These are phyloP conservation scores for thale cress (Arabidopsis thaliana) DNA, from an alignment of 345 rosid species.

Conservation along the genomic window DNA sequence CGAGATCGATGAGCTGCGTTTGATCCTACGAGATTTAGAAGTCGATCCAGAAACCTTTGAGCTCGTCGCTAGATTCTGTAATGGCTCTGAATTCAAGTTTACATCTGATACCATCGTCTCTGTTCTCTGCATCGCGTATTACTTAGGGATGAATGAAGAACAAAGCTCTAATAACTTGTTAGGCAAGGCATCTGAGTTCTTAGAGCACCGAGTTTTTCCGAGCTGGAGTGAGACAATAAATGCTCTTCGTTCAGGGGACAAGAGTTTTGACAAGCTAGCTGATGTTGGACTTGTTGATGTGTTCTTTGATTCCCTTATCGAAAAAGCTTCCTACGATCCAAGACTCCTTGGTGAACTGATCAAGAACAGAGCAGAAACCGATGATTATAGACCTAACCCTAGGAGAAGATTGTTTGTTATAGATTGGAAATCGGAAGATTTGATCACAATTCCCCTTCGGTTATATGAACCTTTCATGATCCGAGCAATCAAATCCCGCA, in stretches of 20 bases:
- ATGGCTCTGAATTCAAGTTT: slow-evolving; percentile 55
- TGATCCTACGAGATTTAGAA: slow-evolving; percentile 56
- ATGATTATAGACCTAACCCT: slow-evolving; percentile 59
- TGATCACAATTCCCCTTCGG: slow-evolving; percentile 57
- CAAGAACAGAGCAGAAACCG: slow-evolving; percentile 45
- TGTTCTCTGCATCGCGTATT: slow-evolving; percentile 59
- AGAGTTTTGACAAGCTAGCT: slow-evolving; percentile 49
- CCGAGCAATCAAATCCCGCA: slow-evolving; percentile 49
- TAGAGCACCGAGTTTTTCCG: slow-evolving; percentile 58
- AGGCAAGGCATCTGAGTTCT: slow-evolving; percentile 52
- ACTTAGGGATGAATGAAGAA: slow-evolving; percentile 72
- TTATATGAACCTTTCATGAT: slow-evolving; percentile 59
- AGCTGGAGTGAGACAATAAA: slow-evolving; percentile 82
- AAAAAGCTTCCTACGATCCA: slow-evolving; percentile 62
- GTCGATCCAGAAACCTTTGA: slow-evolving; percentile 62
- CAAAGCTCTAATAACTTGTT: slow-evolving; percentile 67
- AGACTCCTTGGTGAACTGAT: slow-evolving; percentile 65
- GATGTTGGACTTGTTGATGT: slow-evolving; percentile 59
- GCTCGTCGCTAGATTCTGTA: slow-evolving; percentile 74
- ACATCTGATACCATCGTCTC: slow-evolving; percentile 65
- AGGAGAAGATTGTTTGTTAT: slow-evolving; percentile 65
- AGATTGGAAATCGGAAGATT: slow-evolving; percentile 66
- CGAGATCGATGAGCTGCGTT: slow-evolving; percentile 41
- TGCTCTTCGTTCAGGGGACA: slow-evolving; percentile 53
- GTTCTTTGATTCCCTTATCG: slow-evolving; percentile 64